Conservation (phyloP, 345 rosid genomes). For the Acer negundo region DNA sequence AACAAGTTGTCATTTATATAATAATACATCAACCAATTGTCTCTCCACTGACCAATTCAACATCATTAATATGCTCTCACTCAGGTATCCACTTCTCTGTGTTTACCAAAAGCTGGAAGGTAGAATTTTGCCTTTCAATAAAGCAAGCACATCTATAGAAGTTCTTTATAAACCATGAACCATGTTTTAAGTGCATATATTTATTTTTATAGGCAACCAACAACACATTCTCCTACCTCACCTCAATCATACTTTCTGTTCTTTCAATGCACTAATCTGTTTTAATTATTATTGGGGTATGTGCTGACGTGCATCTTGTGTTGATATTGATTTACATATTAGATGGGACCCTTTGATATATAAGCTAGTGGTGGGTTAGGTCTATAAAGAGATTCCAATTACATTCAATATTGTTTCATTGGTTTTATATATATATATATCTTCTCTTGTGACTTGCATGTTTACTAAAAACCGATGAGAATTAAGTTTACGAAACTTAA, state of each 20-base stretch:
- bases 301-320: too few relatives aligned
- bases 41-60: conserved; percentile 4
- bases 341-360: too few relatives aligned
- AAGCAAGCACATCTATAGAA: background rate
- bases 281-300: too few relatives aligned
- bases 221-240: conserved; percentile 12
- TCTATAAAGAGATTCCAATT: too few relatives aligned
- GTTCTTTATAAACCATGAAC: background rate
- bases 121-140: conserved; percentile 2
- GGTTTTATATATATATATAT: too few relatives aligned
- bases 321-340: too few relatives aligned
- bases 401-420: too few relatives aligned
- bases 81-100: background rate
- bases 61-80: background rate
- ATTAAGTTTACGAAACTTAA: too few relatives aligned
- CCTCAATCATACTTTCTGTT: conserved; percentile 4
- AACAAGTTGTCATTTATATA: too few relatives aligned
- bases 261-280: background rate
- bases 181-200: background rate
- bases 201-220: background rate
- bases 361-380: too few relatives aligned
- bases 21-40: too few relatives aligned
- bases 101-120: conserved; percentile 5
- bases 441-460: accelerated
- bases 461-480: too few relatives aligned